Base-by-base conservation (phyloP, 495 filamentous ascomycete genomes). In the Penicilliopsis zonata region DNA sequence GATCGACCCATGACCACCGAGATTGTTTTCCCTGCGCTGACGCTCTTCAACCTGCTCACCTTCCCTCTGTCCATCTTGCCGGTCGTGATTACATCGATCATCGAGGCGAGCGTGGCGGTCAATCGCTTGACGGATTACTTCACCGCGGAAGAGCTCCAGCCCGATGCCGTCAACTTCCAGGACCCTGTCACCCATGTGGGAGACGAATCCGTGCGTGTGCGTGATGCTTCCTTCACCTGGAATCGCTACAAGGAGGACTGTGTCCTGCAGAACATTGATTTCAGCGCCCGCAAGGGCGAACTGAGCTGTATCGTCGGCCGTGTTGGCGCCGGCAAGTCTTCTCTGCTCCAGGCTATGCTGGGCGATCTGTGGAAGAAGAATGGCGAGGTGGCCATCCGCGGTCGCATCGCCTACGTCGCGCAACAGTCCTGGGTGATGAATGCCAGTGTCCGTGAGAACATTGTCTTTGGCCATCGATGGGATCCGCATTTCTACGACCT, bases 401-500 rank as follows among this genome's bases (percentile, higher is more conserved):
- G 92, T 12, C 69, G 65, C 9, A 70, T 80, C 13, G 92, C 92
- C 4, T 99, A 94, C 49, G 92, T 92, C 41, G 80, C 85, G 13
- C 92, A 99, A 53, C 72, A 80, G 43, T 55, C 86, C 15, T 99
- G 92, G 88, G 78, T 99, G 22, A 96, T 94, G 87, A 99, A 96
- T 46, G 88, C 92, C 5, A 90, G 79, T 28, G 86, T 96, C 17
- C 78, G 80, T 33, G 92, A 99, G 42, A 99, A 99, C 45, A 94
- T 99, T 46, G 68, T 95, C 5, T 99, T 99, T 48, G 92, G 92
- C 4, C 84, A 96, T 59, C 77, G 85, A 24, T 96, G 82, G 67
- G 88, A 99, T 59, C 82, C 90, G 3, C 62, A 72, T 29, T 99
- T 99, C 61, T 99, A 99, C 53, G 84, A 95, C 28, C 76, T 77